Evolutionary conservation across 139 green algal species (phyloP), one percentile per base, ranked within the genome.

Genomic region (Coelastrella sp.): DNA sequence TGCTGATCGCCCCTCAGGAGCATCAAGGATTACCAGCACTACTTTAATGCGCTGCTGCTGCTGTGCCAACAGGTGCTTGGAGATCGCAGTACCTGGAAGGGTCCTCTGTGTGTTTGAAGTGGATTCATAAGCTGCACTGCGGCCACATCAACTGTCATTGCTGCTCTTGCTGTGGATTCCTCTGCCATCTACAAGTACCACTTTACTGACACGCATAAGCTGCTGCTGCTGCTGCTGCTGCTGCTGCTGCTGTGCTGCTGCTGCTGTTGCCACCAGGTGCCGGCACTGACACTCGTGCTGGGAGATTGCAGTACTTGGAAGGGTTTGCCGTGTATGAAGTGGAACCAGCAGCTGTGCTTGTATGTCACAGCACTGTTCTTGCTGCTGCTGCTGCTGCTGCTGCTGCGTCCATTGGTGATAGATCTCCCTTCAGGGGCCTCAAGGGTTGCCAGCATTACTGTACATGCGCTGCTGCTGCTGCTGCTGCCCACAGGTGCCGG

Each of bases 211-310:
- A n/a, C n/a, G n/a, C n/a, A n/a, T n/a, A n/a, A n/a, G n/a, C n/a
- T n/a, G n/a, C n/a, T n/a, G n/a, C n/a, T n/a, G n/a, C n/a, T n/a
- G n/a, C n/a, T n/a, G n/a, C n/a, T n/a, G n/a, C n/a, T n/a, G n/a
- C n/a, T n/a, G n/a, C n/a, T n/a, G n/a, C n/a, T n/a, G n/a, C n/a
- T n/a, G n/a, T n/a, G n/a, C n/a, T 71, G 78, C 78, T 71, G 78
- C 78, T 84, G 78, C 78, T 84, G 80, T 66, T 86, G 20, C 59
- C 58, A 10, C 20, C 80, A 88, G 83, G 83, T 57, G 68, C 83
- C 22, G 83, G 83, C 57, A 80, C 56, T 68, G 83, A 88, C 83
- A 88, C 83, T 11, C 66, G 83, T 73, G 83, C 83, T 4, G 80
- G 83, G 83, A 32, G 83, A 20, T 68, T 88, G 19, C 54, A 59